These are phyloP conservation scores for Pythium dissotocum DNA, from an alignment of 352 stramenopile species.

Conservation along the genomic window DNA sequence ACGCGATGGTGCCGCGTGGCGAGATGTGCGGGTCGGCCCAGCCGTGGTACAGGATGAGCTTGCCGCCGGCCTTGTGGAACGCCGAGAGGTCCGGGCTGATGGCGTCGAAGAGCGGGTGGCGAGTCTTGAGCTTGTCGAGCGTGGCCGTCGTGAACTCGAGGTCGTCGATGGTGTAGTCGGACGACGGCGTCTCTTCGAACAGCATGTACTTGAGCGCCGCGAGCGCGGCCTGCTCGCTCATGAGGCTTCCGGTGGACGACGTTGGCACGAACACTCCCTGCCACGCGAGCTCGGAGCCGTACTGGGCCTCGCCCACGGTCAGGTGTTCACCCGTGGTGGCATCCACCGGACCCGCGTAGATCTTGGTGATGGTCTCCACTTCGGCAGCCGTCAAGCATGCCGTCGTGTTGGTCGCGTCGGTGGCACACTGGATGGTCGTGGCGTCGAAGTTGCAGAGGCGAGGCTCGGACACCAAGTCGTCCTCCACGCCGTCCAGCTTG, in stretches of 20 bases:
- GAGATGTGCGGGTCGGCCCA: slow-evolving; percentile 52
- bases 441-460: slow-evolving; percentile 38
- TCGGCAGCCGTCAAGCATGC: slow-evolving; percentile 39
- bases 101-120: slow-evolving; percentile 39
- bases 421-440: slow-evolving; percentile 31
- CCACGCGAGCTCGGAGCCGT: slow-evolving; percentile 45
- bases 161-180: slow-evolving; percentile 43
- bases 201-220: slow-evolving; percentile 43
- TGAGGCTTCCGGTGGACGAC: slow-evolving; percentile 26
- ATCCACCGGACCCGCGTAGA: slow-evolving; percentile 43
- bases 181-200: slow-evolving; percentile 36
- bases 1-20: slow-evolving; percentile 44
- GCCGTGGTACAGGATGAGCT: slow-evolving; percentile 53
- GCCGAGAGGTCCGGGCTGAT: slow-evolving; percentile 39
- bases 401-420: slow-evolving; percentile 33
- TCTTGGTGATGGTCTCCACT: slow-evolving; percentile 33
- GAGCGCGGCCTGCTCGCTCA: slow-evolving; percentile 36
- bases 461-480: slow-evolving; percentile 39
- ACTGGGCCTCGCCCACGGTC: slow-evolving; percentile 47
- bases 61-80: slow-evolving; percentile 38
- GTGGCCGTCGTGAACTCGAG: slow-evolving; percentile 43
- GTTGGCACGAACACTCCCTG: slow-evolving; percentile 40
- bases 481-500: slow-evolving; percentile 36
- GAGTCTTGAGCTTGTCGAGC: slow-evolving; percentile 35
- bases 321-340: slow-evolving; percentile 29